Evolutionary conservation across 2,329 filamentous ascomycete species (phyloP), one percentile per base, ranked within the genome.

Genomic region (Hirsutella minnesotensis): DNA sequence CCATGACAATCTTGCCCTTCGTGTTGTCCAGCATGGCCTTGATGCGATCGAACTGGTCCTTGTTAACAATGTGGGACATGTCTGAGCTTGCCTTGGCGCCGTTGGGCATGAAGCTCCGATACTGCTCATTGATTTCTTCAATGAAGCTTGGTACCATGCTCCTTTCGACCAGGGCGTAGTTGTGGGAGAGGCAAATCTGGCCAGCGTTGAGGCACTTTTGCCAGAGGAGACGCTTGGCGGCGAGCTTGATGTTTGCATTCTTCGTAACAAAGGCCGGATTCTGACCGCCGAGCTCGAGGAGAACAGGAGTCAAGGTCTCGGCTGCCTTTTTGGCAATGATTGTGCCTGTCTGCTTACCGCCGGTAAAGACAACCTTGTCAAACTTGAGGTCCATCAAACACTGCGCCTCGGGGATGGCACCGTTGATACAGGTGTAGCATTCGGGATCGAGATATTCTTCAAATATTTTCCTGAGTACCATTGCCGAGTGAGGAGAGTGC

Each of bases 281-380:
- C 50, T 77, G 73, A 47, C 92, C 92, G 46, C 92, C 92, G 38
- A 98, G 77, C 69, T 98, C 92, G 39, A 96, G 78, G 9, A 81
- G 77, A 18, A 94, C 81, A 0, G 92, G 92, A 0, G 92, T 96
- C 47, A 95, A 72, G 33, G 86, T 82, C 57, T 87, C 79, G 46
- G 92, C 90, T 0, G 90, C 92, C 60, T 94, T 95, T 62, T 89
- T 81, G 39, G 86, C 77, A 41, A 96, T 80, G 55, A 96, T 89
- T 57, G 82, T 87, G 56, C 86, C 92, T n/a, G 95, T 87, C 22
- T 60, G 67, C 41, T 75, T 73, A 54, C 79, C 81, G 43, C 92
- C 92, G 1, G 92, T 98, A 68, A 95, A 98, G 70, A 92, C 89
- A 56, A 98, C 94, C 75, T 95, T 96, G 67, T 94, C 89, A 83